Base-by-base conservation (phyloP, 116 monocot species). In the Papilionanthe hybrid region DNA sequence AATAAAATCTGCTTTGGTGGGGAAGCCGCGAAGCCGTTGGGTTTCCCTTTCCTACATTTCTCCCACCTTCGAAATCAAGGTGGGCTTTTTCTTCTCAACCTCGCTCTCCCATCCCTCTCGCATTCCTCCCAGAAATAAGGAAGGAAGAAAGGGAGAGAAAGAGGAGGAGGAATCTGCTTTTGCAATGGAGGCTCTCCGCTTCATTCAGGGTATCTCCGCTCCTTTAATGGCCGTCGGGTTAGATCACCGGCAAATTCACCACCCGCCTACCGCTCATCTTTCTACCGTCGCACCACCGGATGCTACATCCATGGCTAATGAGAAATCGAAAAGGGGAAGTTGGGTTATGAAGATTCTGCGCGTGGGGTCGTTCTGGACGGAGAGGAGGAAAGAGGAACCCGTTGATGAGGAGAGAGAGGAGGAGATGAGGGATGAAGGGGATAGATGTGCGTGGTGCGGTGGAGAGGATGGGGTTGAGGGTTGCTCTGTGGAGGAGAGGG, bases 301-400 rank as follows among this genome's bases (percentile, higher is more conserved):
- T n/a, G 22, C 17, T 44, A 20, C 25, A 57, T 75, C 29, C 30
- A 76, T 77, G 55, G 77, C 18, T 72, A 74, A 42, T 57, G 73
- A 23, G 57, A 78, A 80, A 55, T 53, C 67, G 72, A 44, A 67
- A 60, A 83, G 77, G 82, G 80, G 77, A 1, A 92, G 88, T 72
- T 97, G 96, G 96, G 94, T 91, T 42, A 7, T 91, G 89, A 88
- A 92, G 78, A 97, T 97, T 60, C 79, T 94, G 75, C 82, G 83
- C 18, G 90, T 89, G 75, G 57, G 87, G 20, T 87, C 86, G 23
- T 42, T 84, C 9, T 88, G 85, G 86, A 78, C 47, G 78, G 81
- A 82, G 72, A 69, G 81, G 77, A 77, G 76, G 37, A 75, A 79
- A 79, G 79, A 83, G 78, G 56, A 78, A 30, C 30, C 32, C 0